Evolutionary conservation across 78 protist species (phyloP), one percentile per base, ranked within the genome.

Genomic region (Isochrysis galbana): DNA sequence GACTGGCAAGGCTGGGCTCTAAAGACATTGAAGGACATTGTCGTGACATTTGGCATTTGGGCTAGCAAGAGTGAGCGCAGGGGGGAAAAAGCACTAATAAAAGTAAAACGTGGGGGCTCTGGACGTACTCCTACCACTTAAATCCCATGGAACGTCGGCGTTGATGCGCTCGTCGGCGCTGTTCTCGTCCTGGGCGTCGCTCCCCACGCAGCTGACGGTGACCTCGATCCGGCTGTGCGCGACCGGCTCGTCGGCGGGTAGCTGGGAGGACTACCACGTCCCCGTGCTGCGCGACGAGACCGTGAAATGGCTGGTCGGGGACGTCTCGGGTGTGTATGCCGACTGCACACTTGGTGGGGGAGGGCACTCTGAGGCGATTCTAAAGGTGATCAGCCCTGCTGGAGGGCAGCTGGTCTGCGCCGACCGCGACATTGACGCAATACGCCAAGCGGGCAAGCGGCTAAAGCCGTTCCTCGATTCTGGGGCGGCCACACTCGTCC

Each of bases 281-380:
- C 77, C 87, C 45, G 89, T 90, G 29, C 78, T 90, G 45, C 42
- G 46, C 45, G 61, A 34, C 14, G 88, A 90, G 83, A 0, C 29
- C 19, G 42, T 46, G 38, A n/a, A 46, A 5, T 19, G 11, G 70
- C 89, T 84, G 34, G 46, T 84, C 36, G 47, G 72, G 32, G 44
- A 84, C n/a, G 46, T 25, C 46, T 2, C 69, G 61, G 89, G 89
- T 36, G 26, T 29, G 11, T 36, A 29, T 17, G 48, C 11, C 0
- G 91, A 87, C 80, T 19, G 42, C 82, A 87, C 91, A 17, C 46
- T 78, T 32, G 93, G 88, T 41, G 89, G 69, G 0, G 93, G 88
- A 4, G 93, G 91, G 42, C 67, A 87, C 80, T 22, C 82, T 0
- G 19, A 10, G 19, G 91, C 69, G 39, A 2, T 87, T 25, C 91